Conservation (phyloP, 148 eudicot species). For the Camellia granthamiana region DNA sequence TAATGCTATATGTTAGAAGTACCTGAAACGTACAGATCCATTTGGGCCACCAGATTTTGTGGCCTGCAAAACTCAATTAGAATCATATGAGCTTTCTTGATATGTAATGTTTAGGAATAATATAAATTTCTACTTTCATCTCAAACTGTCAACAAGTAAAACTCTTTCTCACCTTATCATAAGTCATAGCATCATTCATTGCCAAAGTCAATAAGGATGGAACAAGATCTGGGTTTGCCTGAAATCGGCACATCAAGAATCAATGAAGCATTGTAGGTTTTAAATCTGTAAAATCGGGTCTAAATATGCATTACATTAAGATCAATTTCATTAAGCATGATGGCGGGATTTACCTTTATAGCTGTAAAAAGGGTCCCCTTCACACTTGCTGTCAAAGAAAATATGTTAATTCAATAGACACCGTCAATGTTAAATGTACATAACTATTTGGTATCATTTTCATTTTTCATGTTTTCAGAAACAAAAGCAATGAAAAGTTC, state of each 20-base stretch:
- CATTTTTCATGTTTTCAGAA: too few species aligned
- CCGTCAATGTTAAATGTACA: not conserved
- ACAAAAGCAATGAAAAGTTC: too few species aligned
- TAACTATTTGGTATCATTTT: too few species aligned
- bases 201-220: slow-evolving; percentile 75
- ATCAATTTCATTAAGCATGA: not conserved
- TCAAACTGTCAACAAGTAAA: not conserved
- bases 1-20: slow-evolving; percentile 18
- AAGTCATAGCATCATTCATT: slow-evolving; percentile 80
- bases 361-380: slow-evolving; percentile 60
- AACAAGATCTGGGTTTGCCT: slow-evolving; percentile 70
- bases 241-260: slow-evolving; percentile 18
- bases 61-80: slow-evolving; percentile 53
- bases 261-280: slow-evolving; percentile 11
- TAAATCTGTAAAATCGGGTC: not conserved
- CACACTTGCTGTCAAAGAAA: slow-evolving; percentile 55
- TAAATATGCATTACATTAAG: not conserved
- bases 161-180: slow-evolving; percentile 70
- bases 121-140: not conserved
- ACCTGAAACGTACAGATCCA: slow-evolving; percentile 97
- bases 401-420: slow-evolving; percentile 15
- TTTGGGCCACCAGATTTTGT: slow-evolving; percentile 97
- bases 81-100: slow-evolving; percentile 27
- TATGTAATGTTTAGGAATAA: not conserved
- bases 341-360: slow-evolving; percentile 54